Conservation (phyloP, 768 basidiomycete genomes). For the Stropharia rugosoannulata region DNA sequence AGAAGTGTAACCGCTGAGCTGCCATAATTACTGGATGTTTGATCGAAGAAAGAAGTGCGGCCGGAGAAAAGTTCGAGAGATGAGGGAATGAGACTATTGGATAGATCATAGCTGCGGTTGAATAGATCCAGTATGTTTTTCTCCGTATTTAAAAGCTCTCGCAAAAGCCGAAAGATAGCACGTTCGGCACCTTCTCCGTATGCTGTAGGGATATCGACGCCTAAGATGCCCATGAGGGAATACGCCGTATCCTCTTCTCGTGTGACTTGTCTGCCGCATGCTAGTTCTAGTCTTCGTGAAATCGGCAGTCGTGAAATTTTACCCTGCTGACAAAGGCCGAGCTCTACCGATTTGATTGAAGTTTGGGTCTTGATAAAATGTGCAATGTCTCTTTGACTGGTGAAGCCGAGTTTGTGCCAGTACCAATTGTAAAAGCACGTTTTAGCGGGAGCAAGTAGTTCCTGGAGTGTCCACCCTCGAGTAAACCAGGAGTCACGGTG, state of each 20-base stretch:
- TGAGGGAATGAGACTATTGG: not conserved
- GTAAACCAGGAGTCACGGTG: not conserved
- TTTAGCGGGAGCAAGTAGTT: not conserved
- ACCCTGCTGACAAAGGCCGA: not conserved
- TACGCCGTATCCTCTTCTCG: slow-evolving; percentile 1
- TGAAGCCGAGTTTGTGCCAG: not conserved
- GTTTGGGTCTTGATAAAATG: not conserved
- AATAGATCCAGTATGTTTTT: not conserved
- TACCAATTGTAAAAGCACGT: not conserved
- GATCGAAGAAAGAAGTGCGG: not conserved
- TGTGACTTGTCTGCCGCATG: not conserved
- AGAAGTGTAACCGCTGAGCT: no score
- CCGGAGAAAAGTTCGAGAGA: not conserved
- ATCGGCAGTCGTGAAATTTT: not conserved
- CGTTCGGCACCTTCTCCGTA: not conserved
- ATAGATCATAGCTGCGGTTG: not conserved
- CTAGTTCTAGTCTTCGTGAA: not conserved
- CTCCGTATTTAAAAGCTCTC: not conserved
- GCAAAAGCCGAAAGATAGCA: not conserved
- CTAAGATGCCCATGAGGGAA: slow-evolving; percentile 1
- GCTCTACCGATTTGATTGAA: not conserved
- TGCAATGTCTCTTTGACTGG: not conserved
- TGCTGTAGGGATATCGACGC: not conserved
- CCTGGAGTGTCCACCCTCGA: slow-evolving; percentile 4
- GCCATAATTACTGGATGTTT: not conserved